These are phyloP conservation scores for Cryphonectria carpinicola DNA, from an alignment of 2,329 filamentous ascomycete species.

Conservation along the genomic window DNA sequence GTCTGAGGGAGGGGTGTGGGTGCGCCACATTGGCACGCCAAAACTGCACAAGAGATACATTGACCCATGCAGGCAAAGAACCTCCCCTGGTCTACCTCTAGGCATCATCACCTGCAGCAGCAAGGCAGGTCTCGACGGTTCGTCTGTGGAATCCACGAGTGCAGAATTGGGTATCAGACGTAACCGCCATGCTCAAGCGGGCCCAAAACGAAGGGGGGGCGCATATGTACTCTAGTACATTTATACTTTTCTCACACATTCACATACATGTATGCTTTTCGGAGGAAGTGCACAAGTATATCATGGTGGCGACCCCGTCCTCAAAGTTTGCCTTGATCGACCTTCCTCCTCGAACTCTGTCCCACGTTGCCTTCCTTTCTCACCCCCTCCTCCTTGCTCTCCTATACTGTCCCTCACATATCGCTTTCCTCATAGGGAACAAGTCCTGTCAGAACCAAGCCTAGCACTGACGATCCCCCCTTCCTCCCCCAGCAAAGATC, in stretches of 20 bases:
- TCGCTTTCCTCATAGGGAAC: constrained; percentile 1
- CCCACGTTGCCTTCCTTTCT: constrained; percentile 19
- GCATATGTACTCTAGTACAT: neutral
- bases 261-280: neutral
- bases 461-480: neutral
- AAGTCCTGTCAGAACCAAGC: neutral
- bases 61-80: constrained; percentile 11
- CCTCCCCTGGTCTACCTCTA: constrained; percentile 9
- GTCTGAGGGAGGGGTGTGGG: constrained; percentile 16
- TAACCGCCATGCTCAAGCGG: constrained; percentile 4
- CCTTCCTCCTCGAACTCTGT: constrained; percentile 16
- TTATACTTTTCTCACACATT: neutral
- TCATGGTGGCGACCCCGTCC: constrained; percentile 22
- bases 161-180: constrained; percentile 7
- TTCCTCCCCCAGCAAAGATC: neutral
- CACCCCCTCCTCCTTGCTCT: constrained; percentile 11
- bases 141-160: constrained; percentile 9
- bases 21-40: constrained; percentile 22
- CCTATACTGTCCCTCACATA: neutral
- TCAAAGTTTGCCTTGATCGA: constrained; percentile 3
- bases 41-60: constrained; percentile 22
- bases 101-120: constrained; percentile 20
- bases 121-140: constrained; percentile 13
- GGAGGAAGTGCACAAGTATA: constrained; percentile 24
- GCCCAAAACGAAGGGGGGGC: neutral